phyloP scores from a whole-genome alignment of 2,329 filamentous ascomycete species.

The Colletotrichum chrysophilum region DNA sequence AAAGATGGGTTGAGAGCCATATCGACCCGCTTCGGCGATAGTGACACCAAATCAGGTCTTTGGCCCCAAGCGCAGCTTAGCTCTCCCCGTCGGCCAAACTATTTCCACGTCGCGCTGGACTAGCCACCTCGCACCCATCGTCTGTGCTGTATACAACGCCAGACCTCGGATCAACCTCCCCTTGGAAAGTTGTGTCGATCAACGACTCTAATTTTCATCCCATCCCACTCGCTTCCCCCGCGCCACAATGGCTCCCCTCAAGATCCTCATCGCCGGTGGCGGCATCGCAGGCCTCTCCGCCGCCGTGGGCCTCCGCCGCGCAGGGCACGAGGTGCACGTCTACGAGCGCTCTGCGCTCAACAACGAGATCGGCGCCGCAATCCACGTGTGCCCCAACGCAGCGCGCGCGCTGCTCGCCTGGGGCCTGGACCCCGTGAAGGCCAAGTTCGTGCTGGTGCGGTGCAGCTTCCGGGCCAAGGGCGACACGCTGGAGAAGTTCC shows the following conservation, averaged over 20 bases:
- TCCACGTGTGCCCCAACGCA: slow-evolving; percentile 43
- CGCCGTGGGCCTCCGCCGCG: slow-evolving; percentile 35
- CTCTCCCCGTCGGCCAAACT: neutral
- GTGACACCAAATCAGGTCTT: neutral
- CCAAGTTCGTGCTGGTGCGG: slow-evolving; percentile 27
- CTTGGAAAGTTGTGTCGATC: neutral
- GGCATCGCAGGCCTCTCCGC: slow-evolving; percentile 41
- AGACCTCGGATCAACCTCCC: neutral
- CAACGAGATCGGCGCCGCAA: slow-evolving; percentile 43
- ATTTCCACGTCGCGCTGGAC: neutral
- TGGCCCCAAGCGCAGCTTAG: neutral
- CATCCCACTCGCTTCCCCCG: neutral
- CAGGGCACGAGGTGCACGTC: slow-evolving; percentile 36
- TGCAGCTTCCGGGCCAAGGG: slow-evolving; percentile 21
- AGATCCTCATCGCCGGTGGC: slow-evolving; percentile 35
- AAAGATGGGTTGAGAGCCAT: neutral
- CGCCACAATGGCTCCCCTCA: neutral
- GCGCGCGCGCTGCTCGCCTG: slow-evolving; percentile 37
- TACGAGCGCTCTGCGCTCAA: slow-evolving; percentile 41
- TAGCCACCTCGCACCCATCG: neutral
- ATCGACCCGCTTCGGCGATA: neutral
- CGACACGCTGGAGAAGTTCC: slow-evolving; percentile 27
- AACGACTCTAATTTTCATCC: neutral
- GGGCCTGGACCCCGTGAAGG: slow-evolving; percentile 36
- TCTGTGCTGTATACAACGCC: neutral